Base-by-base conservation (phyloP, 306 rosid genomes). In the Acacia crassicarpa region DNA sequence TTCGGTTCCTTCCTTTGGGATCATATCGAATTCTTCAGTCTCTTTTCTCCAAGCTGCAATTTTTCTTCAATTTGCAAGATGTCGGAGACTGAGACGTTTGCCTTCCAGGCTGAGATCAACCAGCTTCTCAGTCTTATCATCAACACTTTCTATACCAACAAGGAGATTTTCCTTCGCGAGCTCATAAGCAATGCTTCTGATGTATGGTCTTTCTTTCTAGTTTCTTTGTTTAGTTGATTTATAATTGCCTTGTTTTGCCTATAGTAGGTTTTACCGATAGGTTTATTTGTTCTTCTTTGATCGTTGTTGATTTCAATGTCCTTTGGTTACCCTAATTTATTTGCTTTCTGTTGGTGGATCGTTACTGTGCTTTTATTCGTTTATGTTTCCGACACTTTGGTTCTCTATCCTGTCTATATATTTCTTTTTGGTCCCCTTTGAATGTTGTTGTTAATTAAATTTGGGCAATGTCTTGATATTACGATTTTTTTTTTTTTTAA, bases 21-120 rank as follows among this genome's bases (percentile, higher is more conserved):
- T 3, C 23, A 0, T 4, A 13, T 4, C 3, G 1, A 3, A 40
- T 35, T 20, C 33, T 44, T n/a, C 49, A 53, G 8, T 5, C 6
- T 35, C 5, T 3, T 6, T n/a, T 4, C 8, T n/a, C 6, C 2
- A 0, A 35, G 5, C 40, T 35, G 6, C 40, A 35, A 35, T 35
- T 45, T 10, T 30, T 44, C 63, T 19, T 23, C 14, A 73, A 72
- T 61, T 78, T 75, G 25, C 33, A 35, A 20, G 6, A 94, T 94
- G 98, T 81, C 91, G 44, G 97, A 94, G 19, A 54, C 86, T 0
- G 98, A 94, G 83, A 94, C 97, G 66, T 94, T 94, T 30, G 94
- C 98, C 22, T 94, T 94, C 70, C 98, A 94, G 90, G 98, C 98
- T 38, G 98, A 94, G 92, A 94, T 94, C 80, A 94, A 94, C 91